Evolutionary conservation across 306 rosid species (phyloP).

Genomic region (Medicago arabica): DNA sequence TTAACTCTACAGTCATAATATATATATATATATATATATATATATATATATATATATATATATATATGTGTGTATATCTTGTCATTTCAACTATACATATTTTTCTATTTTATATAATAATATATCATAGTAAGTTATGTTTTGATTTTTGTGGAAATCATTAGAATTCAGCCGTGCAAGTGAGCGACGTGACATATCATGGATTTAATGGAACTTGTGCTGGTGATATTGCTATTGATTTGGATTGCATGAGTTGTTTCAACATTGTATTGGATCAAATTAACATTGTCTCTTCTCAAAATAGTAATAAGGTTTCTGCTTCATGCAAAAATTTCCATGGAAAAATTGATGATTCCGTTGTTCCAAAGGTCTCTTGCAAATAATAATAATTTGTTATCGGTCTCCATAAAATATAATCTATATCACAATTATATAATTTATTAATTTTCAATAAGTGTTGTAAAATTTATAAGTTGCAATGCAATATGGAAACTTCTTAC

Average conservation of each 20-base stretch:
- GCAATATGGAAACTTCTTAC: too few relatives aligned
- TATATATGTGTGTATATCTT: too few relatives aligned
- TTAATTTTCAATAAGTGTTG: too few relatives aligned
- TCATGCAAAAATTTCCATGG: conserved; percentile 39
- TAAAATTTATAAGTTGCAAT: too few relatives aligned
- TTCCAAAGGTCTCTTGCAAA: neutral
- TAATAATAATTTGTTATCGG: neutral
- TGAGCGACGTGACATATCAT: conserved; percentile 41
- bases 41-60: too few relatives aligned
- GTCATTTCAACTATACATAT: neutral
- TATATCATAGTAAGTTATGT: neutral
- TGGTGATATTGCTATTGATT: conserved; percentile 15
- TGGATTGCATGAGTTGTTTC: conserved; percentile 42
- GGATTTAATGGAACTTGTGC: conserved; percentile 41
- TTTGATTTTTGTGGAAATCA: neutral
- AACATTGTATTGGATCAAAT: conserved; percentile 34
- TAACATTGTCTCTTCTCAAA: conserved; percentile 2
- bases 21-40: too few relatives aligned
- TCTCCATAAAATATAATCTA: neutral
- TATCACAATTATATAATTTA: too few relatives aligned
- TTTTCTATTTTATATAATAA: neutral
- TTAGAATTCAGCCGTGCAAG: neutral
- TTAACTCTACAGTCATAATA: neutral
- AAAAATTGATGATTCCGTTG: neutral
- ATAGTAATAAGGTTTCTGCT: neutral